Base-by-base conservation (phyloP, 2,329 filamentous ascomycete genomes). In the Penicillium corylophilum region DNA sequence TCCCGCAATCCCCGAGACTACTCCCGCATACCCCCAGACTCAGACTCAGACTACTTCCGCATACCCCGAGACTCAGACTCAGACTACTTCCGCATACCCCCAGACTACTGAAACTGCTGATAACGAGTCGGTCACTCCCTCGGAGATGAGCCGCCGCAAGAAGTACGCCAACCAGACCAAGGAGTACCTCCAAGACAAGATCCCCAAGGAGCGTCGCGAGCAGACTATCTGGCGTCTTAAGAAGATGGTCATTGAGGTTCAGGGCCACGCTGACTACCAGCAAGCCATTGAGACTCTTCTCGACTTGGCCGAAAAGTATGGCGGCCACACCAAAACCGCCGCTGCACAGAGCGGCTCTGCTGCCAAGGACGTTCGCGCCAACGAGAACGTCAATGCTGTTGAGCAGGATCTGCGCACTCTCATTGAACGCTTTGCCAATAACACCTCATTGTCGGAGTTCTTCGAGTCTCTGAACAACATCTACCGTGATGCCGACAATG, bases 181-280 rank as follows among this genome's bases (percentile, higher is more conserved):
- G 67, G 83, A 89, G 61, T 97, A 97, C 70, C 77, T 96, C 49
- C 81, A 84, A 62, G 82, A 86, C 65, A 99, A 97, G 80, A 82
- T 99, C 74, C 92, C 94, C 1, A 78, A 93, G 73, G 92, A 97
- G 72, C 90, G 94, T 54, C 90, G 92, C 54, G 91, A 97, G 7
- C 91, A 96, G 78, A 87, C 86, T 50, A 86, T 96, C 64, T 96
- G 86, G 82, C 89, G 94, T 33, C 76, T 99, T 61, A 99, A 93
- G 85, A 97, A 97, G 84, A 95, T 97, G 88, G 78, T 99, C 35
- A 85, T 96, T 41, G 94, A 99, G 74, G 91, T 95, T 64, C 94
- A 99, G 76, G 89, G 93, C 50, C 94, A 97, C 68, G 84, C 89
- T 52, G 93, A 99, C 65, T 99, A 97, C 73, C 86, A 92, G 62